Percentiles rank a stretch among this genome's conserved stretches.
phyloP scores from a whole-genome alignment of 2,329 filamentous ascomycete genomes.

The Curvularia verruculosa region DNA sequence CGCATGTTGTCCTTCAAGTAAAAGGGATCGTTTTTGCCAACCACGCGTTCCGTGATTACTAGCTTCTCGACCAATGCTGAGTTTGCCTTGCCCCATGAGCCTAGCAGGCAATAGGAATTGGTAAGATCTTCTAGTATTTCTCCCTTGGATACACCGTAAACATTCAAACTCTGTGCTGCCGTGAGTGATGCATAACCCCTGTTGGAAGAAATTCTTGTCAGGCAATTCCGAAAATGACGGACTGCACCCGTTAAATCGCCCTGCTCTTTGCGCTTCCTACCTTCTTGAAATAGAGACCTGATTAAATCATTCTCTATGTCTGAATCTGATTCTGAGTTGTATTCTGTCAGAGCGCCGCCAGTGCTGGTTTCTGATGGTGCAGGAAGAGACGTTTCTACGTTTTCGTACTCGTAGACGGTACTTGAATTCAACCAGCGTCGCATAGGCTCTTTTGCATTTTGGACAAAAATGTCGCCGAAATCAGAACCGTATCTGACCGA shows the following conservation, averaged over 20 bases:
- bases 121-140: constrained; percentile 21
- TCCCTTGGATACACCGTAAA: constrained; percentile 18
- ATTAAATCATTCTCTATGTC: constrained; percentile 28
- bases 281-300: constrained; percentile 24
- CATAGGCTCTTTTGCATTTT: constrained; percentile 24
- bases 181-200: constrained; percentile 15
- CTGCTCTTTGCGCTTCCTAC: constrained; percentile 19
- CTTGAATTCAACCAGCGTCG: constrained; percentile 30
- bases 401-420: constrained; percentile 30
- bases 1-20: constrained; percentile 24
- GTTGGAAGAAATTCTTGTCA: constrained; percentile 17
- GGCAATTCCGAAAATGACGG: constrained; percentile 24
- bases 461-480: constrained; percentile 29
- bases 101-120: constrained; percentile 18
- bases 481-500: constrained; percentile 29
- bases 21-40: constrained; percentile 22
- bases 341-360: constrained; percentile 12
- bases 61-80: constrained; percentile 27
- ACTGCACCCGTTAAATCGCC: constrained; percentile 23
- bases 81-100: constrained; percentile 23
- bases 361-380: constrained; percentile 22
- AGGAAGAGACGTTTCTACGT: constrained; percentile 13
- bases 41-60: constrained; percentile 24
- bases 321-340: constrained; percentile 28
- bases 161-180: constrained; percentile 11